Evolutionary conservation across 768 basidiomycete genomes (phyloP), one percentile per base, ranked within the genome.

Genomic region (Epithele typhae): DNA sequence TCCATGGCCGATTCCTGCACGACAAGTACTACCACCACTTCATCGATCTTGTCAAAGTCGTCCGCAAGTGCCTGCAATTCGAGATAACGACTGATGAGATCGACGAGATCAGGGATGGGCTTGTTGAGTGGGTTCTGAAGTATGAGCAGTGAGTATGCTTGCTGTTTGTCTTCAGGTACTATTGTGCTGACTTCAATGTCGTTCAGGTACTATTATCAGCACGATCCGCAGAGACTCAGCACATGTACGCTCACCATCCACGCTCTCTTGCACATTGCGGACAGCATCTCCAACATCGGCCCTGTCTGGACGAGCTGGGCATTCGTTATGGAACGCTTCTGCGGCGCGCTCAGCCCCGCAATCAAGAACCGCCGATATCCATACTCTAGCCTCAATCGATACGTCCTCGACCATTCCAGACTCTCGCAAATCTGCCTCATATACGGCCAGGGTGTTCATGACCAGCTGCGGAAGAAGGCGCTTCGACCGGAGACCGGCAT

Each of bases 21-120:
- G 19, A 58, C 10, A 43, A 43, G 3, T 76, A 74, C 52, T 76
- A 69, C 49, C 49, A 63, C 0, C 74, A 77, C 49, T 74, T 75
- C 47, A 40, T 74, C 5, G 18, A 59, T 3, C 66, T 77, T 12
- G 66, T 72, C 17, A 33, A 51, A 3, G 63, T 76, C 3, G 52
- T 76, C 37, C 60, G 64, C 37, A 48, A 46, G 0, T 70, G 66
- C 48, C 61, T 77, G 5, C 59, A 71, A 37, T 71, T 65, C 23
- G 64, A 68, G 43, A 54, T 69, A n/a, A 52, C 58, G 0, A 23
- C 34, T 14, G 49, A 43, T 0, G 64, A 70, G 39, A 45, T 72
- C 19, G 40, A 51, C 2, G 19, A 45, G 6, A 45, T 72, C 4
- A 47, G 60, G 2, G 19, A 5, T 8, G 70, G 68, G 0, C 69